phyloP scores from a whole-genome alignment of 2,329 filamentous ascomycete species.

The Colletotrichum godetiae region DNA sequence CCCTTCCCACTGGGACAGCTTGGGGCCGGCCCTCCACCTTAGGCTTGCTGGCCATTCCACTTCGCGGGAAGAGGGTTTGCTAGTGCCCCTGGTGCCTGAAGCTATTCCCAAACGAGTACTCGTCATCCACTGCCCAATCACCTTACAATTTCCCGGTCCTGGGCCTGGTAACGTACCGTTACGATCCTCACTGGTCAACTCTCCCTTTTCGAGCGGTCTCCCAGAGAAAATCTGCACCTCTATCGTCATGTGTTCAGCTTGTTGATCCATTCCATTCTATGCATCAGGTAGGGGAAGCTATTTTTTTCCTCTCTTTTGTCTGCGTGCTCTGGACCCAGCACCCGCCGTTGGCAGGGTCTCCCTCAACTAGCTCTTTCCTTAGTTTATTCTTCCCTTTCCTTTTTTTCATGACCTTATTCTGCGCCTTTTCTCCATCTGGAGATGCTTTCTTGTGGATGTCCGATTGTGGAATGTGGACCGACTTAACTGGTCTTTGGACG shows the following conservation, averaged over 20 bases:
- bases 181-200: conserved; percentile 21
- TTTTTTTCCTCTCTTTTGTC: background rate
- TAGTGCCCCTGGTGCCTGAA: conserved; percentile 28
- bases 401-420: background rate
- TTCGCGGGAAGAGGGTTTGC: conserved; percentile 24
- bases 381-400: conserved; percentile 1
- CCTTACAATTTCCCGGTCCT: conserved; percentile 30
- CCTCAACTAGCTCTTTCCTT: background rate
- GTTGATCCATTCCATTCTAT: background rate
- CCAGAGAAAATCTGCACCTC: conserved; percentile 23
- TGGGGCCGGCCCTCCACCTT: background rate
- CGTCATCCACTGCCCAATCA: conserved; percentile 28
- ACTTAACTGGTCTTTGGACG: background rate
- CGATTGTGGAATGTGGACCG: background rate
- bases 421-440: background rate
- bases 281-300: background rate
- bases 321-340: background rate
- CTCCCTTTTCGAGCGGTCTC: conserved; percentile 3
- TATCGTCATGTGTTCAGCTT: background rate
- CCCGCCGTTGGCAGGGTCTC: background rate
- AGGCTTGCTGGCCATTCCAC: background rate
- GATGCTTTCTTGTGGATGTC: background rate
- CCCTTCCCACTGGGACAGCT: conserved; percentile 17
- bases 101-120: conserved; percentile 25
- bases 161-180: conserved; percentile 4